Conservation (phyloP, 2,329 filamentous ascomycete species). For the Arthrinium phaeospermum region DNA sequence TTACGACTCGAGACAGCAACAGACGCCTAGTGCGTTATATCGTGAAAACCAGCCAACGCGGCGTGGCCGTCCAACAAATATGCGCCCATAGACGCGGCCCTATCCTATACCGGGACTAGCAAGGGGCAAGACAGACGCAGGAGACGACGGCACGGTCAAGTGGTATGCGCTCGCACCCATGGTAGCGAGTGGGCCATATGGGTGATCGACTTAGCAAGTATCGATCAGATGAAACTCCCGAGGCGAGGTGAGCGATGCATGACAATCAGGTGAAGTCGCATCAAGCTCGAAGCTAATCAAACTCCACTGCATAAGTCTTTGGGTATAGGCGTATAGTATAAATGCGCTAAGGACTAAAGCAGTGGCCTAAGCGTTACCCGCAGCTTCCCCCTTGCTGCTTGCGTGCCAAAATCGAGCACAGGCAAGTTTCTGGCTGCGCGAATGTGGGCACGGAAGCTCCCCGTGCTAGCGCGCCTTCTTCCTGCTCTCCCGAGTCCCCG, state of each 20-base stretch:
- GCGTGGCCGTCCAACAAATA: background rate
- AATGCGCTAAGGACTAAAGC: background rate
- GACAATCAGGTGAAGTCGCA: slow-evolving; percentile 17
- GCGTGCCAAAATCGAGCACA: background rate
- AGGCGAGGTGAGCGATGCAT: slow-evolving; percentile 1
- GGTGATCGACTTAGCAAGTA: background rate
- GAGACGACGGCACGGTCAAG: background rate
- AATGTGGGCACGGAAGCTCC: slow-evolving; percentile 13
- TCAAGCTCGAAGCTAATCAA: slow-evolving; percentile 19
- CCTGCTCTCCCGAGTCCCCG: background rate
- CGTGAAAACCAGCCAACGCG: background rate
- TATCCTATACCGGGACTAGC: background rate
- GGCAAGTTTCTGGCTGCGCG: background rate
- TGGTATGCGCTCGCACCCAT: background rate
- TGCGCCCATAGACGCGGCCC: slow-evolving; percentile 1
- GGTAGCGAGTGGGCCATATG: background rate
- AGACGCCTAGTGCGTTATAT: background rate
- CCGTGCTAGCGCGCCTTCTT: background rate
- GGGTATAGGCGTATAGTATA: background rate
- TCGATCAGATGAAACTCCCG: background rate
- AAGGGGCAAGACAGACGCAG: background rate
- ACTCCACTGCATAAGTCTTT: slow-evolving; percentile 5
- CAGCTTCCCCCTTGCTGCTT: background rate
- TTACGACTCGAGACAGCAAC: background rate
- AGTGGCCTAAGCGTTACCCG: slow-evolving; percentile 4